Evolutionary conservation across 306 rosid species (phyloP), one percentile per base, ranked within the genome.

Genomic region (Arachis stenosperma): DNA sequence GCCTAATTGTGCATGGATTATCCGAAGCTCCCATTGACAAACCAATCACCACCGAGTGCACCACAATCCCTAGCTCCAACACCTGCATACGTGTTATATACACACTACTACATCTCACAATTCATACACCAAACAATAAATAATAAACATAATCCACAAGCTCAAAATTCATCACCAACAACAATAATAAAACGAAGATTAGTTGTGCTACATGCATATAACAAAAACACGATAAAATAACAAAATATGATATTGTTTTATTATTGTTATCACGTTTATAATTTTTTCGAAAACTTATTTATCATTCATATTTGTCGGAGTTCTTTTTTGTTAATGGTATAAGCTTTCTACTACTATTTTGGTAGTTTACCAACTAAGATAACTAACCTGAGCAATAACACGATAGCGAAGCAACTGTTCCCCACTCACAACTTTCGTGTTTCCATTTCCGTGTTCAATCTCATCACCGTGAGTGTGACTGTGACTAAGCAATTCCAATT

Each of bases 1-100:
- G 27, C 27, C 27, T 22, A 22, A 22, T 22, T 22, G 27, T 22
- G 27, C 27, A 22, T 5, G 88, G 87, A 41, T 86, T 89, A 11
- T 81, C 76, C 0, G 97, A 91, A 39, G 96, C 88, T 47, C 90
- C 96, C 89, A 87, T 39, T 27, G 91, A 87, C 68, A 91, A 74
- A 7, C 97, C 97, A 56, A 91, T 91, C 12, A 89, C 96, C 36
- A 91, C 92, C 0, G 96, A 86, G 76, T 91, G 97, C 75, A 89
- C 96, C 56, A 91, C 88, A 75, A 86, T 86, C 22, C 92, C 92
- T 15, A 76, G 2, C 76, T 91, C 92, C 79, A 22, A 22, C 27
- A 22, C 27, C 27, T 22, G 27, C 27, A 22, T 22, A 22, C 27
- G 27, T 22, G 1, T 74, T 33, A 89, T 82, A 89, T 89, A 74